These are phyloP conservation scores for Rhizophora apiculata DNA, from an alignment of 345 rosid species.

Conservation along the genomic window DNA sequence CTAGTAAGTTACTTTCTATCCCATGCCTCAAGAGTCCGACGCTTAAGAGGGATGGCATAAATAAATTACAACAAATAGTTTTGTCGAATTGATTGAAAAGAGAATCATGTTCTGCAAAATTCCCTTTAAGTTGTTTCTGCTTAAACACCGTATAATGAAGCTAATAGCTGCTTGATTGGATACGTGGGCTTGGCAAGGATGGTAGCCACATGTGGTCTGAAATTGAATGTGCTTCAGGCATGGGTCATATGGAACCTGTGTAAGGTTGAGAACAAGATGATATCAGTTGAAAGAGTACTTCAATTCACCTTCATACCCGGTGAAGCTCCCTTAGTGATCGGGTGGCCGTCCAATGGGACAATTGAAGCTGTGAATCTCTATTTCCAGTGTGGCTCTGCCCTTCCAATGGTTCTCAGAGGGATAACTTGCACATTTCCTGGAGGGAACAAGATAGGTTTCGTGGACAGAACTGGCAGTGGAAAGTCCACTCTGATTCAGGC, in stretches of 20 bases:
- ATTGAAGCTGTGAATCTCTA: constrained; percentile 49
- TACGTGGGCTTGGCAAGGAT: constrained; percentile 58
- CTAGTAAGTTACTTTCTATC: constrained; percentile 46
- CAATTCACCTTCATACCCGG: constrained; percentile 51
- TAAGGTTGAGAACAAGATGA: constrained; percentile 81
- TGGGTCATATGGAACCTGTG: constrained; percentile 81
- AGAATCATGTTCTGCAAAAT: too few relatives aligned
- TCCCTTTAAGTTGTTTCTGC: too few relatives aligned
- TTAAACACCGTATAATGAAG: not conserved
- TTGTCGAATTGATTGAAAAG: too few relatives aligned
- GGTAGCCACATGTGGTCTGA: constrained; percentile 59
- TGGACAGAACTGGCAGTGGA: constrained; percentile 90
- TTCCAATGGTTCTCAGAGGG: constrained; percentile 66
- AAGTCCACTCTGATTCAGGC: constrained; percentile 86
- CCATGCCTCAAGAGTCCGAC: not conserved
- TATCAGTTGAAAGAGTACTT: constrained; percentile 66
- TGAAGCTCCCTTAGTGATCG: constrained; percentile 51
- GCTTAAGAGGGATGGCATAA: not conserved
- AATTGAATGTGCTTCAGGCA: constrained; percentile 60
- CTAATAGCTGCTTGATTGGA: constrained; percentile 7
- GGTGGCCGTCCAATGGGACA: constrained; percentile 55
- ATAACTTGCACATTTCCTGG: constrained; percentile 64
- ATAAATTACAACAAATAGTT: too few relatives aligned
- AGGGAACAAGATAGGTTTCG: constrained; percentile 69
- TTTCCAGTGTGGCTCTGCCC: constrained; percentile 47